Evolutionary conservation across 176 grass and related monocot species (phyloP).

Genomic region (Ensete glaucum): DNA sequence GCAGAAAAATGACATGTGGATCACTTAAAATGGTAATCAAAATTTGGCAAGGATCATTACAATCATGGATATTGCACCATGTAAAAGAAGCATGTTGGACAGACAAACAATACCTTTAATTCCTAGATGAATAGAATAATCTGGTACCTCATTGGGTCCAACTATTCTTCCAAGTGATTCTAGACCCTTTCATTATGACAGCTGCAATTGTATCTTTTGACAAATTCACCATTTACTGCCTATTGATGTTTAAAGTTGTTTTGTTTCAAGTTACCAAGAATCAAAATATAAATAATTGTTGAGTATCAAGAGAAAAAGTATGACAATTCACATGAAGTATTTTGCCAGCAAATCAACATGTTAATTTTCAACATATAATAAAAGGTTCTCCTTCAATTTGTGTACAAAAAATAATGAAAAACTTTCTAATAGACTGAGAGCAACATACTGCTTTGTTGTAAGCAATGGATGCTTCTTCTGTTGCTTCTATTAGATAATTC

Average conservation of each 20-base stretch:
- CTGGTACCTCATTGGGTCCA: too few relatives aligned
- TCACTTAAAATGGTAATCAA: not conserved
- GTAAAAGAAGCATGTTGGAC: too few relatives aligned
- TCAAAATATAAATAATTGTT: not conserved
- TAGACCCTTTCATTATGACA: too few relatives aligned
- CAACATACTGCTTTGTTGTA: constrained; percentile 81
- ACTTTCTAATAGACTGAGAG: not conserved
- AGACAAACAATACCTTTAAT: too few relatives aligned
- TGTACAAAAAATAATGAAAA: not conserved
- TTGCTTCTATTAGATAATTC: constrained; percentile 94
- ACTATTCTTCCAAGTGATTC: too few relatives aligned
- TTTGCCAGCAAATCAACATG: not conserved
- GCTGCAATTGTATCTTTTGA: too few relatives aligned
- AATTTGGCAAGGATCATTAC: not conserved
- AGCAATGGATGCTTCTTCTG: constrained; percentile 90
- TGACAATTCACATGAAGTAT: not conserved
- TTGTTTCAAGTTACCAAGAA: not conserved
- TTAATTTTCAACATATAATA: not conserved
- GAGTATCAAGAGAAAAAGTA: not conserved
- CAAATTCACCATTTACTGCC: too few relatives aligned
- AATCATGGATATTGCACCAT: too few relatives aligned
- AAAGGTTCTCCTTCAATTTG: not conserved
- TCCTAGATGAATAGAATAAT: too few relatives aligned
- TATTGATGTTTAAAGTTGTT: too few relatives aligned
- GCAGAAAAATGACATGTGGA: too few relatives aligned